Conservation (phyloP, 768 basidiomycete genomes). For the Erythrobasidium yunnanense region DNA sequence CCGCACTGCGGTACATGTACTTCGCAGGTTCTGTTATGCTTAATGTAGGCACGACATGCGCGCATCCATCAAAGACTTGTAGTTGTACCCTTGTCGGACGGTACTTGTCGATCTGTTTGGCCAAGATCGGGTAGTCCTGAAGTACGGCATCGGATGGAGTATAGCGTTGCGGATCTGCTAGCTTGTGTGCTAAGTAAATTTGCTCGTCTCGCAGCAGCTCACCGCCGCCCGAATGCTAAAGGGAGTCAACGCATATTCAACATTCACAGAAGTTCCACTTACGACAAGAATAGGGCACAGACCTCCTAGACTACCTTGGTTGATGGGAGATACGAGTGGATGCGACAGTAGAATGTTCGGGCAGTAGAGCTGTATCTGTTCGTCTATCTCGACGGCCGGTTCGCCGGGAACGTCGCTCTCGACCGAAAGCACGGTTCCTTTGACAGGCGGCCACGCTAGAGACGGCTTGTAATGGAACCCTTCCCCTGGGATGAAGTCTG, state of each 20-base stretch:
- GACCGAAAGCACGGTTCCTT: slow-evolving; percentile 33
- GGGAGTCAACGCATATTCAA: not conserved
- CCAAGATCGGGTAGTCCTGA: slow-evolving; percentile 42
- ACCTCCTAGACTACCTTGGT: slow-evolving; percentile 73
- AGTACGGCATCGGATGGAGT: slow-evolving; percentile 53
- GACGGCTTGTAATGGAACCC: slow-evolving; percentile 33
- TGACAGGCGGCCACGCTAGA: slow-evolving; percentile 37
- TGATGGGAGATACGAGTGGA: slow-evolving; percentile 64
- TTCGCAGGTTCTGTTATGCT: slow-evolving; percentile 40
- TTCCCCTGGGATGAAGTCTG: slow-evolving; percentile 46
- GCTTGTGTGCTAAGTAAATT: slow-evolving; percentile 77
- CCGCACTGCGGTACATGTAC: slow-evolving; percentile 44
- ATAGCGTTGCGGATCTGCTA: slow-evolving; percentile 67
- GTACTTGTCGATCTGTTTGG: slow-evolving; percentile 19
- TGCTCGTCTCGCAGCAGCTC: slow-evolving; percentile 89
- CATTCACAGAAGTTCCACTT: slow-evolving; percentile 37
- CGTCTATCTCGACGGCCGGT: slow-evolving; percentile 35
- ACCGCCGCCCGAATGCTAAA: slow-evolving; percentile 54
- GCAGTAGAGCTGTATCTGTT: slow-evolving; percentile 67
- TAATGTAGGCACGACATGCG: slow-evolving; percentile 37
- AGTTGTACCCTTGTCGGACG: slow-evolving; percentile 37
- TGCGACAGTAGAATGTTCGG: slow-evolving; percentile 57
- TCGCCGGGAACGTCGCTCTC: slow-evolving; percentile 41
- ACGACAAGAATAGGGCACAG: slow-evolving; percentile 76
- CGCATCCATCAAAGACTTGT: slow-evolving; percentile 34